Percentiles rank a stretch among this genome's conserved stretches.
Conservation (phyloP, 164 flowering plant species). For the Nymphaea thermarum region DNA sequence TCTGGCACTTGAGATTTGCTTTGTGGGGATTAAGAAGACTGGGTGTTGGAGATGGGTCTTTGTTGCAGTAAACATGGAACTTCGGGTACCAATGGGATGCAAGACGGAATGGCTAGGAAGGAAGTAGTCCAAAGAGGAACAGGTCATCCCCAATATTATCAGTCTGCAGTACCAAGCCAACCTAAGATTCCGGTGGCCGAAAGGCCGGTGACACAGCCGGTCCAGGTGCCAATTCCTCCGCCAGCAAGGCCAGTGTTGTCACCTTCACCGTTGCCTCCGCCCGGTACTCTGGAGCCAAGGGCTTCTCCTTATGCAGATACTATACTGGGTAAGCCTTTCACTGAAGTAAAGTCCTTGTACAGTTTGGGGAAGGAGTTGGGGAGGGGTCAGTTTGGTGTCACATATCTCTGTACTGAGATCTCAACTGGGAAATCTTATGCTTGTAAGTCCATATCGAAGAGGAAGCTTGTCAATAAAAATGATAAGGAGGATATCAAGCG, state of each 20-base stretch:
- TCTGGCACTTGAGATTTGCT: neutral
- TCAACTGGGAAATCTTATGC: constrained; percentile 53
- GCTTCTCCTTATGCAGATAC: constrained; percentile 30
- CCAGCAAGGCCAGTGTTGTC: constrained; percentile 5
- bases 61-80: constrained; percentile 12
- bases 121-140: neutral
- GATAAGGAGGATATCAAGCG: constrained; percentile 87
- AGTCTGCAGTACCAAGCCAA: constrained; percentile 6
- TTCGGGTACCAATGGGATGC: neutral
- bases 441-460: constrained; percentile 80
- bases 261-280: neutral
- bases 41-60: constrained; percentile 18
- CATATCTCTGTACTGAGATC: constrained; percentile 68
- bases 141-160: constrained; percentile 7
- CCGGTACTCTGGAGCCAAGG: constrained; percentile 16
- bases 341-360: constrained; percentile 49
- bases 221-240: constrained; percentile 2
- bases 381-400: constrained; percentile 91
- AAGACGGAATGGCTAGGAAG: neutral
- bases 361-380: constrained; percentile 74
- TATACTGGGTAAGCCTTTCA: constrained; percentile 65
- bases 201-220: constrained; percentile 10
- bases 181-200: constrained; percentile 12
- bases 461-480: constrained; percentile 53
- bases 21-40: neutral